Evolutionary conservation across 805 yeast species (phyloP).

Genomic region (Sungouiozyma intestinalis): DNA sequence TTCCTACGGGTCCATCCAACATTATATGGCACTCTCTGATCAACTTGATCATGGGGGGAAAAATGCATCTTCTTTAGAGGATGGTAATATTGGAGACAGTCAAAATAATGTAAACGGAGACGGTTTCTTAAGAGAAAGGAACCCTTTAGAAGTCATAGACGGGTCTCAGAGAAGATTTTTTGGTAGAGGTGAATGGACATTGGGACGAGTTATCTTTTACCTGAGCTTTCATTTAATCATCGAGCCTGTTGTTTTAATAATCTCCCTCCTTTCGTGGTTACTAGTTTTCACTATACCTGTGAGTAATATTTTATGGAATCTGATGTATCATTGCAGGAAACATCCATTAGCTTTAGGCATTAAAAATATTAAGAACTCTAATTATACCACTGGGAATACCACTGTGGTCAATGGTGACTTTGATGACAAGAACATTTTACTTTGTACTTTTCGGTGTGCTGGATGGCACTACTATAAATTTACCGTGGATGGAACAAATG

Average conservation of each 20-base stretch:
- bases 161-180: constrained; percentile 46
- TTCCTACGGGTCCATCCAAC: constrained; percentile 21
- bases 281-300: constrained; percentile 85
- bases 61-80: background rate
- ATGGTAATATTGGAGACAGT: background rate
- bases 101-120: constrained; percentile 14
- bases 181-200: constrained; percentile 88
- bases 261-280: constrained; percentile 65
- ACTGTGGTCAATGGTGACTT: constrained; percentile 9
- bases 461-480: constrained; percentile 92
- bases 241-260: constrained; percentile 51
- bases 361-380: constrained; percentile 39
- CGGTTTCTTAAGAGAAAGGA: too few relatives aligned
- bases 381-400: background rate
- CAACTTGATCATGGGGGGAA: background rate
- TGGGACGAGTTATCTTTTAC: constrained; percentile 72
- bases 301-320: constrained; percentile 63
- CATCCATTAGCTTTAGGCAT: constrained; percentile 87
- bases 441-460: constrained; percentile 86
- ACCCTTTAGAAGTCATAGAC: background rate
- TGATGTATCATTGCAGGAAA: constrained; percentile 69
- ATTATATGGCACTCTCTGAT: constrained; percentile 18
- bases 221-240: constrained; percentile 55
- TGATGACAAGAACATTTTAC: constrained; percentile 45
- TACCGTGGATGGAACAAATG: constrained; percentile 93